These are phyloP conservation scores for Yamagishiella unicocca DNA, from an alignment of 139 green algal genomes.

Conservation along the genomic window DNA sequence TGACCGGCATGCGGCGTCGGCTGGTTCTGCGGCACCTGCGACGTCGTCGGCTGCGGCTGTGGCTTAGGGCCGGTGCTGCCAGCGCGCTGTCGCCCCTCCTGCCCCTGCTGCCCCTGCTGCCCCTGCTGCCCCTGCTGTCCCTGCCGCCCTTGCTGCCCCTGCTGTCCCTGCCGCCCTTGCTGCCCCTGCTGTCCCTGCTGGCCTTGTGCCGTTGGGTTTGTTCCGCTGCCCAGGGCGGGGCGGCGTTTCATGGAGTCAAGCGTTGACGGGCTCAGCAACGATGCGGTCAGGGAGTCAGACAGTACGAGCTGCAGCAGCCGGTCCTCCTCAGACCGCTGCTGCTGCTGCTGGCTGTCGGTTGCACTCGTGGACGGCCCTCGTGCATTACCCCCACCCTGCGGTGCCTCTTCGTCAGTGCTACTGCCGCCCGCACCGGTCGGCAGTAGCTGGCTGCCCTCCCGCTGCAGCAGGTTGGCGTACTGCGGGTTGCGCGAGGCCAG, in stretches of 20 bases:
- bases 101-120: not conserved
- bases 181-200: too few relatives aligned
- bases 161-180: too few relatives aligned
- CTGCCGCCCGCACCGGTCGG: not conserved
- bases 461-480: not conserved
- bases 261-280: conserved; percentile 1
- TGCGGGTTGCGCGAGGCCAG: conserved; percentile 13
- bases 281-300: conserved; percentile 9
- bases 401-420: not conserved
- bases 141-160: not conserved
- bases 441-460: not conserved
- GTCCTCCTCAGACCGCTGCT: not conserved
- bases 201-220: not conserved
- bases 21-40: too few relatives aligned
- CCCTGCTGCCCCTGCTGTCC: not conserved
- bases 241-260: not conserved
- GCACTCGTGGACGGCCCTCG: not conserved
- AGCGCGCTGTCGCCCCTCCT: not conserved
- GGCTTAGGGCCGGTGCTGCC: too few relatives aligned
- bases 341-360: not conserved
- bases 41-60: too few relatives aligned
- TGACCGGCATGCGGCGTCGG: not conserved
- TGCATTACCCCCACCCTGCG: not conserved
- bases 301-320: not conserved
- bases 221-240: not conserved